Conservation (phyloP, 208 protist genomes). For the Angomonas deanei region DNA sequence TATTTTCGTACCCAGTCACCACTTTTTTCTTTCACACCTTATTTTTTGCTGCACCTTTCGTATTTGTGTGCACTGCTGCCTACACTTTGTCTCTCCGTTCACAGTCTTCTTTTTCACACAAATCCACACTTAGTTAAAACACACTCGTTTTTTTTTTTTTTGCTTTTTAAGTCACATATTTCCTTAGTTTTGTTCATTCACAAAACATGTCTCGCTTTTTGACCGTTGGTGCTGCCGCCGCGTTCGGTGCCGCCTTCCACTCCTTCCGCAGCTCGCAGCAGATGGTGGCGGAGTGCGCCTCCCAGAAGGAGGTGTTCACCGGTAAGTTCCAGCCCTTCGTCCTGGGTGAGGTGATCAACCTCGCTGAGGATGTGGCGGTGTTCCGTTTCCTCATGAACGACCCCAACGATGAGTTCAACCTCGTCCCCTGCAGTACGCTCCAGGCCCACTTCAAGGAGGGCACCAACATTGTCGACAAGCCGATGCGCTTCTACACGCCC, state of each 20-base stretch:
- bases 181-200: too few relatives aligned
- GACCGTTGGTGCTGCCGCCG: constrained; percentile 45
- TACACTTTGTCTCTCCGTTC: too few relatives aligned
- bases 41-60: too few relatives aligned
- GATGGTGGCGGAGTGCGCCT: constrained; percentile 31
- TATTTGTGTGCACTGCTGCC: too few relatives aligned
- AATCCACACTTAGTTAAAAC: too few relatives aligned
- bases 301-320: constrained; percentile 37
- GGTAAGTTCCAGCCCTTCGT: constrained; percentile 75
- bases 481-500: constrained; percentile 89
- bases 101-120: too few relatives aligned
- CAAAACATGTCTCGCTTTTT: constrained; percentile 22
- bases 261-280: constrained; percentile 38
- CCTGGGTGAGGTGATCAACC: constrained; percentile 80
- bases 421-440: constrained; percentile 75
- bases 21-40: too few relatives aligned
- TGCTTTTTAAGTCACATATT: too few relatives aligned
- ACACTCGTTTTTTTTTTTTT: too few relatives aligned
- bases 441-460: constrained; percentile 81
- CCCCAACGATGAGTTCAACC: constrained; percentile 57
- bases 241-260: constrained; percentile 60
- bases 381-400: constrained; percentile 83
- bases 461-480: constrained; percentile 71
- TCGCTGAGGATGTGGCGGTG: constrained; percentile 81
- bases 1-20: too few relatives aligned